A percentile compares a stretch with the other conserved stretches of the same genome.
Evolutionary conservation across 306 rosid genomes (phyloP).

Genomic region (Fragaria ananassa): DNA sequence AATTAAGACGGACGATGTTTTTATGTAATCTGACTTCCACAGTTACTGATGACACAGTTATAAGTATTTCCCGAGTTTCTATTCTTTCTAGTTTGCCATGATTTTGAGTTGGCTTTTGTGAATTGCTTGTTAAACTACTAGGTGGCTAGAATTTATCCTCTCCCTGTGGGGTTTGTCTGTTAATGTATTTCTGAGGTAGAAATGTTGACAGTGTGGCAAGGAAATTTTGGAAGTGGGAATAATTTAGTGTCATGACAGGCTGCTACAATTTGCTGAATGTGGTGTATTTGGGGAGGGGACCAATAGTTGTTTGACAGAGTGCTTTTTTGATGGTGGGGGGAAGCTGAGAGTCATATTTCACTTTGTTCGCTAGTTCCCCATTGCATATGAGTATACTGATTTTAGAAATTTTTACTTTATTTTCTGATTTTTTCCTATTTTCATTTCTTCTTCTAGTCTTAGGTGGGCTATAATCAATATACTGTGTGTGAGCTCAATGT

Average conservation of each 20-base stretch:
- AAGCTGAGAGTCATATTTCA: not conserved
- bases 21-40: not conserved
- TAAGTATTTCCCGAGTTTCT: not conserved
- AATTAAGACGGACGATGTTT: not conserved
- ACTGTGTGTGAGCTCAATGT: not conserved
- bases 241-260: not conserved
- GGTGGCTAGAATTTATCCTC: not conserved
- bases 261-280: not conserved
- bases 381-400: not conserved
- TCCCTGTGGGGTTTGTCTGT: not conserved
- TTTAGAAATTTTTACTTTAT: not conserved
- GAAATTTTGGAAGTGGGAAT: not conserved
- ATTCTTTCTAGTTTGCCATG: not conserved
- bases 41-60: not conserved
- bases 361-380: not conserved
- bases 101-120: slow-evolving; percentile 1
- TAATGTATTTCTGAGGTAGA: not conserved
- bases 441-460: not conserved
- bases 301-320: not conserved
- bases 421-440: not conserved
- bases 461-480: not conserved
- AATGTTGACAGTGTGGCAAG: not conserved
- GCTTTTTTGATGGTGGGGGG: not conserved
- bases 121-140: not conserved
- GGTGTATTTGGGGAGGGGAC: not conserved